A percentile compares a stretch with the other conserved stretches of the same genome.
These are phyloP conservation scores for Meripilus lineatus DNA, from an alignment of 1,284 basidiomycete genomes.

Conservation along the genomic window DNA sequence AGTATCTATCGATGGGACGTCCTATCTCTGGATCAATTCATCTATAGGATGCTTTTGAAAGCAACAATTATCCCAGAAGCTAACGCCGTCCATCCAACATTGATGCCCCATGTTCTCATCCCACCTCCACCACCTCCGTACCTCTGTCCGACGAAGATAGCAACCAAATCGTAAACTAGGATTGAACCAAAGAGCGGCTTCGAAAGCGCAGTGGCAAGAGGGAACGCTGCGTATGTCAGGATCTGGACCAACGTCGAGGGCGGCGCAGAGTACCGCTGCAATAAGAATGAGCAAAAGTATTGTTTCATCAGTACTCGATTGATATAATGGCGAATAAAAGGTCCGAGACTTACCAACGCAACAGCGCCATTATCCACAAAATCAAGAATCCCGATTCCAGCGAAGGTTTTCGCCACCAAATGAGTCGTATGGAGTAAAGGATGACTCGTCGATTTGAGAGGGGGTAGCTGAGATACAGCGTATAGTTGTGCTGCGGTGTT, in stretches of 20 bases:
- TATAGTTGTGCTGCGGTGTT: constrained; percentile 29
- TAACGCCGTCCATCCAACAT: constrained; percentile 23
- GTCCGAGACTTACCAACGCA: constrained; percentile 17
- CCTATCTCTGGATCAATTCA: no score
- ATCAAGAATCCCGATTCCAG: constrained; percentile 31
- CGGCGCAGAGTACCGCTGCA: constrained; percentile 17
- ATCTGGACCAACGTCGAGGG: constrained; percentile 19
- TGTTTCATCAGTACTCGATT: not conserved
- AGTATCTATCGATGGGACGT: no score
- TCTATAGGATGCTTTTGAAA: no score
- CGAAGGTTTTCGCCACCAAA: constrained; percentile 29
- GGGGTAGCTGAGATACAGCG: constrained; percentile 24
- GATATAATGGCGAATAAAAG: not conserved
- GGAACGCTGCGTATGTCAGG: constrained; percentile 20
- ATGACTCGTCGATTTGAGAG: constrained; percentile 16
- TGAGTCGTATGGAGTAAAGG: constrained; percentile 23
- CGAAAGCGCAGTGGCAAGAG: constrained; percentile 18
- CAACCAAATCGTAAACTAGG: constrained; percentile 26
- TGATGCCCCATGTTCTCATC: constrained; percentile 19
- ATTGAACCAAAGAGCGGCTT: constrained; percentile 25
- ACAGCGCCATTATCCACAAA: constrained; percentile 32
- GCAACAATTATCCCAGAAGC: constrained; percentile 18
- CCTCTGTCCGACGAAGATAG: constrained; percentile 22
- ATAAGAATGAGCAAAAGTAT: constrained; percentile 1
- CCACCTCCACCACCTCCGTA: constrained; percentile 11